Percentiles rank a stretch among this genome's conserved stretches.
These are phyloP conservation scores for Chloranthus sessilifolius DNA, from an alignment of 164 flowering plant genomes.

Conservation along the genomic window DNA sequence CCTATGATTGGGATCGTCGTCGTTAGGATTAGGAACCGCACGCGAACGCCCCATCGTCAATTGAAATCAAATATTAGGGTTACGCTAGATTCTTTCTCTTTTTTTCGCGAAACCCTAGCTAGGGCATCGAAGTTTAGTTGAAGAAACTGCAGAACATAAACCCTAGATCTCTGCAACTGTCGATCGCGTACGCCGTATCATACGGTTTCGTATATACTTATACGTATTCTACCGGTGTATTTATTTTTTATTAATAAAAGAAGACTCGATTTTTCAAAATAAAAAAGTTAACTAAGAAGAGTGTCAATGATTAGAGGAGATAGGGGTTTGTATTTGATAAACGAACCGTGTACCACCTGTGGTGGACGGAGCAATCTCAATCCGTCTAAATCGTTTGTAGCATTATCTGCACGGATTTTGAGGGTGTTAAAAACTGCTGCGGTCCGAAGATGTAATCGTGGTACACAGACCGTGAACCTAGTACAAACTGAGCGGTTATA, in stretches of 20 bases:
- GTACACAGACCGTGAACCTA: too few species aligned
- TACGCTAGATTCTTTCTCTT: background rate
- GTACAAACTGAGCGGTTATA: too few species aligned
- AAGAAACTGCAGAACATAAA: background rate
- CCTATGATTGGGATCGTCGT: slow-evolving; percentile 57
- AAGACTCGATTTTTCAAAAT: background rate
- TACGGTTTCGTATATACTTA: background rate
- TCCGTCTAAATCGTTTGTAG: too few species aligned
- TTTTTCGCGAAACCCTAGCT: background rate
- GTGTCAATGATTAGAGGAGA: too few species aligned
- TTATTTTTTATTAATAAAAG: background rate
- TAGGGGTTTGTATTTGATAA: too few species aligned
- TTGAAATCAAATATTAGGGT: slow-evolving; percentile 6
- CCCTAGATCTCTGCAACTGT: slow-evolving; percentile 4
- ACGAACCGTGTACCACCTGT: too few species aligned
- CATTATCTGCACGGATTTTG: too few species aligned
- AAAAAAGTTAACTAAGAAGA: too few species aligned
- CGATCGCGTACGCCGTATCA: background rate
- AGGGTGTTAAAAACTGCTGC: too few species aligned
- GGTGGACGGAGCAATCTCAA: too few species aligned
- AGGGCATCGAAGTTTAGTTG: background rate
- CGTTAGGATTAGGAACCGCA: slow-evolving; percentile 34
- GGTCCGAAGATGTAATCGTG: too few species aligned
- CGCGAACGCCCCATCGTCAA: slow-evolving; percentile 65
- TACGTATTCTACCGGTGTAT: background rate